Evolutionary conservation across 768 basidiomycete species (phyloP), one percentile per base, ranked within the genome.

Genomic region (Agrocybe praecox): DNA sequence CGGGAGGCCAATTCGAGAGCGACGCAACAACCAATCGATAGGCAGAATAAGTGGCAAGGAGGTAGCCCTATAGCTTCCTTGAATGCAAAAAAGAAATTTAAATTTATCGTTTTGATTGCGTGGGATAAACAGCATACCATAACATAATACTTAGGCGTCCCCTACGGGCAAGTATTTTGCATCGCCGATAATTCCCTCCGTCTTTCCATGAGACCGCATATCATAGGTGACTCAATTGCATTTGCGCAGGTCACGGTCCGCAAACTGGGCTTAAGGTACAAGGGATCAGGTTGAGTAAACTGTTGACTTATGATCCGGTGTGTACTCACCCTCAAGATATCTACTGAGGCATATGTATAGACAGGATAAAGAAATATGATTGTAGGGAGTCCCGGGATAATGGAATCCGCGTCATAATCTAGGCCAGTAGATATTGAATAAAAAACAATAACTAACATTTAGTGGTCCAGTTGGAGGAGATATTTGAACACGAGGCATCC

Each of bases 181-280:
- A 15, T 69, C 57, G 15, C 55, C 61, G 26, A 72, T 65, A 18
- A 62, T 52, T 4, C 72, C 72, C 22, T 60, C 58, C n/a, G 75
- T 74, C 12, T 65, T 61, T 9, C 75, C 76, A 58, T 67, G 65
- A 1, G 62, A 64, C 18, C 74, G 72, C 47, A 71, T 61, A 45
- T 78, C 74, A 21, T 76, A 50, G 18, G 67, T 65, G n/a, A 78
- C 60, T 9, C 75, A 69, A 59, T 76, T 78, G 63, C 75, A 76
- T 33, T 69, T 68, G 23, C 76, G 66, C 10, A 76, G 64, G 5
- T 57, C 56, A 24, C 68, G 65, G 56, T 76, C 74, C 3, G 69
- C 52, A 45, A 77, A 77, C 56, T 77, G 75, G 36, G 59, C 75
- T 75, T 34, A n/a, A 50, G 6, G 9, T 18, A 22, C 42, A 45